phyloP scores from a whole-genome alignment of 345 rosid species.

The Populus ilicifolia region DNA sequence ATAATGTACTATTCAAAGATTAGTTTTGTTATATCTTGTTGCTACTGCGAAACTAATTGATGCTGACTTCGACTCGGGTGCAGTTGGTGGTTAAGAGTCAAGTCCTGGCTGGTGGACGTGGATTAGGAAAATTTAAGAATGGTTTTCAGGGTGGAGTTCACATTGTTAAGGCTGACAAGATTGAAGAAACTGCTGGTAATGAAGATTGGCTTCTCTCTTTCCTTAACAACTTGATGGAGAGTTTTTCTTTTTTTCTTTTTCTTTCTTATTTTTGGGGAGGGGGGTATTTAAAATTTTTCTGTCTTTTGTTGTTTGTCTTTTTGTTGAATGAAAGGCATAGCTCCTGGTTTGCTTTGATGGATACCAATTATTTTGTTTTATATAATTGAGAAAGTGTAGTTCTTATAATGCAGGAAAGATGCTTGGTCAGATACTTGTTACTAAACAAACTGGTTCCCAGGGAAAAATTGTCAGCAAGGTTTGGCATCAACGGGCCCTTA shows the following conservation, averaged over 20 bases:
- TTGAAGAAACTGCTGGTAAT: conserved; percentile 76
- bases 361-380: not conserved
- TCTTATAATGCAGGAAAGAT: conserved; percentile 62
- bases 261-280: too few species aligned
- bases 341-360: not conserved
- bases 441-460: conserved; percentile 95
- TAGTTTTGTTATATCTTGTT: not conserved
- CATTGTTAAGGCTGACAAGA: conserved; percentile 70
- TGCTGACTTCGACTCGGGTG: conserved; percentile 19
- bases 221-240: not conserved
- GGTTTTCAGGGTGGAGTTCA: conserved; percentile 98
- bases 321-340: not conserved
- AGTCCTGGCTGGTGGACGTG: conserved; percentile 98
- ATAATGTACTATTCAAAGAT: not conserved
- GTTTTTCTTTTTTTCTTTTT: not conserved
- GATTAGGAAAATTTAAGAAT: conserved; percentile 81
- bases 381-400: not conserved
- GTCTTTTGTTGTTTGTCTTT: not conserved
- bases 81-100: conserved; percentile 98
- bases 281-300: not conserved
- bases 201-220: not conserved
- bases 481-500: conserved; percentile 6
- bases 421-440: conserved; percentile 96
- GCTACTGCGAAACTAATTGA: not conserved
- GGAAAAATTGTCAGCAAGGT: conserved; percentile 99